Conservation (phyloP, 768 basidiomycete genomes). For the Lentinula edodes region DNA sequence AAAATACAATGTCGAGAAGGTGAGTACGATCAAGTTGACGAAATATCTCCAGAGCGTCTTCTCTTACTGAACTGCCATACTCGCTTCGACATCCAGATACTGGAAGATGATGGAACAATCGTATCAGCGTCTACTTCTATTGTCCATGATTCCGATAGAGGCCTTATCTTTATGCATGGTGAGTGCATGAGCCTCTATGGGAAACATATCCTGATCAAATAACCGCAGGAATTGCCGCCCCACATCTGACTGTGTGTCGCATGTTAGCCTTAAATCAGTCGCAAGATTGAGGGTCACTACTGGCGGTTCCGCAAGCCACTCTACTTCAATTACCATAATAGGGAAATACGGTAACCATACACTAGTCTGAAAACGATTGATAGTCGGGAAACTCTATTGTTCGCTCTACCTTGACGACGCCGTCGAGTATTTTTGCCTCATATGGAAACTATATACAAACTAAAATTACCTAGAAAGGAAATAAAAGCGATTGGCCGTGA, state of each 20-base stretch:
- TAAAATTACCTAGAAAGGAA: neutral
- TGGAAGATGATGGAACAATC: constrained; percentile 61
- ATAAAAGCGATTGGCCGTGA: neutral
- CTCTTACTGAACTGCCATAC: neutral
- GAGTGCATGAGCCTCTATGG: constrained; percentile 9
- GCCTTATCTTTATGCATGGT: constrained; percentile 57
- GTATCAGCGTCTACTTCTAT: constrained; percentile 55
- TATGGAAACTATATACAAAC: neutral
- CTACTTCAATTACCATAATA: neutral
- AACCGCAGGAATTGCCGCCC: neutral
- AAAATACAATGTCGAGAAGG: constrained; percentile 57
- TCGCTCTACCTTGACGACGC: neutral
- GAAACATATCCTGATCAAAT: neutral
- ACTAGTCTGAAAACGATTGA: neutral
- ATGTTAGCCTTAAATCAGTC: neutral
- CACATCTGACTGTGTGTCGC: neutral
- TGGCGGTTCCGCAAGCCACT: too few species aligned
- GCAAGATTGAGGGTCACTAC: too few species aligned
- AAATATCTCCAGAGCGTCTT: neutral
- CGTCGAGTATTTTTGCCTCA: neutral
- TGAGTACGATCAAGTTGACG: constrained; percentile 14
- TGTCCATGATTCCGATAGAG: constrained; percentile 46
- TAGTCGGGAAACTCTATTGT: neutral
- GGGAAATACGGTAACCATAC: neutral
- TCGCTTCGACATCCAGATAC: constrained; percentile 34